These are phyloP conservation scores for Saitoella complicata DNA, from an alignment of 805 yeast species.

Conservation along the genomic window DNA sequence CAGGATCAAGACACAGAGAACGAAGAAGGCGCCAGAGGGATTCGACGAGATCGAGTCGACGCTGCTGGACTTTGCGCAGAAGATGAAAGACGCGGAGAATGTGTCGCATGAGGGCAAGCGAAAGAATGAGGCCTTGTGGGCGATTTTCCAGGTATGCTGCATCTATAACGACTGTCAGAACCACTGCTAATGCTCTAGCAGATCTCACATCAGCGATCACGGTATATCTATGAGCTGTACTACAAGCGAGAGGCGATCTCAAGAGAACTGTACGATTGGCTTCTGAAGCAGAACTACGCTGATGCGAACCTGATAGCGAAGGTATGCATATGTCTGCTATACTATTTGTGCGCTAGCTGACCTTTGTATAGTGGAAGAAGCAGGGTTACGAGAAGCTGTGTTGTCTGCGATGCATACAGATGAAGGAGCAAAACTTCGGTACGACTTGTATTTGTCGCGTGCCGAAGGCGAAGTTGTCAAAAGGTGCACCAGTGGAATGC, in stretches of 20 bases:
- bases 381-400: constrained; percentile 78
- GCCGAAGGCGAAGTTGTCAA: constrained; percentile 36
- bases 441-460: constrained; percentile 75
- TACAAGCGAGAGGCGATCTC: constrained; percentile 56
- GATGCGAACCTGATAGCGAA: constrained; percentile 64
- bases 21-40: constrained; percentile 55
- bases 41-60: constrained; percentile 55
- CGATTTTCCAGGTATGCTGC: constrained; percentile 28
- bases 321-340: constrained; percentile 23
- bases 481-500: background rate
- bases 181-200: constrained; percentile 9
- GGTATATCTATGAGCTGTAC: constrained; percentile 59
- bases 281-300: constrained; percentile 46
- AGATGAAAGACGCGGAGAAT: constrained; percentile 31
- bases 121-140: constrained; percentile 51
- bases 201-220: constrained; percentile 56
- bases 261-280: constrained; percentile 54
- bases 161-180: background rate
- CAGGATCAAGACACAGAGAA: constrained; percentile 27
- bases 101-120: constrained; percentile 28
- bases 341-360: background rate
- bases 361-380: constrained; percentile 36
- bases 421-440: constrained; percentile 43
- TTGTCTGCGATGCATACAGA: constrained; percentile 62
- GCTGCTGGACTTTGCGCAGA: constrained; percentile 38